Base-by-base conservation (phyloP, 2,329 filamentous ascomycete species). In the Diaporthe capsici region DNA sequence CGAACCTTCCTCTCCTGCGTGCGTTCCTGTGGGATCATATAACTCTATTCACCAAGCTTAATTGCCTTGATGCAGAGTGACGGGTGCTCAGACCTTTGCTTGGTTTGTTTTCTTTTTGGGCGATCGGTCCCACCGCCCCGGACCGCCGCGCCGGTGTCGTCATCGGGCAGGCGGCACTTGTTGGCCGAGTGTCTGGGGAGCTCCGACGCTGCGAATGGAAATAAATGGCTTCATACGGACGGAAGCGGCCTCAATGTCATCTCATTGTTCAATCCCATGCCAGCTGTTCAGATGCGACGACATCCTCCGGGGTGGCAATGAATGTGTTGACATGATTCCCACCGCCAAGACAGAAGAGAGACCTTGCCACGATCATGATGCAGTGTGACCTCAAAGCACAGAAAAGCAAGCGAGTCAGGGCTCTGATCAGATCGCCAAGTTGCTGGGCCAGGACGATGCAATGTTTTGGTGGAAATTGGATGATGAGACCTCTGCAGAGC, bases 41-140 rank as follows among this genome's bases (percentile, higher is more conserved):
- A 72, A 65, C 58, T 72, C 71, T 72, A 42, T 22, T 51, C 44
- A 73, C 34, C 58, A 55, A 53, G 39, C 58, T 65, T 47, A 34
- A 34, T 39, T 60, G 28, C 12, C 53, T 13, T 28, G 49, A 53
- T 70, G 65, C 65, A 42, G 25, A 53, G 63, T 53, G 47, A 44
- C 63, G 47, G 63, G 47, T 68, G 63, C 63, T 53, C 63, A 39
- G 63, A 53, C 63, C 63, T 31, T 34, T 65, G 17, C 15, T 9
- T 65, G 39, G 22, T 28, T 12, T 37, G 20, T 9, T 28, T 17
- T 28, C 25, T 25, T 4, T n/a, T 39, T 53, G 4, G 49, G 49
- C n/a, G 65, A 42, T 42, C 49, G n/a, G 49, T 55, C 47, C 65
- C 65, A 55, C 49, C 15, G 65, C 65, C 12, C 49, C 31, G 47